phyloP scores from a whole-genome alignment of 257 asterid species.

The Forsythia suspensa region DNA sequence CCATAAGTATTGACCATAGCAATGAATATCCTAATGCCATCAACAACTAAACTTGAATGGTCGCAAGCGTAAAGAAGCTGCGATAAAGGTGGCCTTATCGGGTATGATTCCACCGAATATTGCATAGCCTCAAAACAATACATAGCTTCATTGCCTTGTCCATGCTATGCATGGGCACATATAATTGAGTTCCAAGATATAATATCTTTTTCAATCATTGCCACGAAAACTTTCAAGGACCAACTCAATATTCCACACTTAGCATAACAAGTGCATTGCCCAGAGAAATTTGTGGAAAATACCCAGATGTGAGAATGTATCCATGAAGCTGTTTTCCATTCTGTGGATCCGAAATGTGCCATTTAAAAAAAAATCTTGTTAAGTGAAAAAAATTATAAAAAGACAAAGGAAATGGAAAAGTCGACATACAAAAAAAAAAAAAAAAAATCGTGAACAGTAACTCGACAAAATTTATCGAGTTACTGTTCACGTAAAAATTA shows the following conservation, averaged over 20 bases:
- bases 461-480: too few species aligned
- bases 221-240: constrained; percentile 57
- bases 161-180: constrained; percentile 75
- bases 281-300: too few species aligned
- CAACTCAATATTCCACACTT: constrained; percentile 61
- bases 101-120: constrained; percentile 37
- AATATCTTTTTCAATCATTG: constrained; percentile 50
- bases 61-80: constrained; percentile 88
- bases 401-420: too few species aligned
- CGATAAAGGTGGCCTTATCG: constrained; percentile 79
- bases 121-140: constrained; percentile 63
- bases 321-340: too few species aligned
- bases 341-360: too few species aligned
- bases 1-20: constrained; percentile 48
- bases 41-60: constrained; percentile 63
- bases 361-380: too few species aligned
- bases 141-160: constrained; percentile 66
- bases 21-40: constrained; percentile 56
- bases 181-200: constrained; percentile 82
- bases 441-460: too few species aligned
- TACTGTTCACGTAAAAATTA: too few species aligned
- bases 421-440: too few species aligned
- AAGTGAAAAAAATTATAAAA: too few species aligned
- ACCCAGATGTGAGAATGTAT: too few species aligned
- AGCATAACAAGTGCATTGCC: constrained; percentile 67